Percentiles rank a stretch among this genome's conserved stretches.
These are phyloP conservation scores for Cryphonectria carpinicola DNA, from an alignment of 2,329 filamentous ascomycete species.

Conservation along the genomic window DNA sequence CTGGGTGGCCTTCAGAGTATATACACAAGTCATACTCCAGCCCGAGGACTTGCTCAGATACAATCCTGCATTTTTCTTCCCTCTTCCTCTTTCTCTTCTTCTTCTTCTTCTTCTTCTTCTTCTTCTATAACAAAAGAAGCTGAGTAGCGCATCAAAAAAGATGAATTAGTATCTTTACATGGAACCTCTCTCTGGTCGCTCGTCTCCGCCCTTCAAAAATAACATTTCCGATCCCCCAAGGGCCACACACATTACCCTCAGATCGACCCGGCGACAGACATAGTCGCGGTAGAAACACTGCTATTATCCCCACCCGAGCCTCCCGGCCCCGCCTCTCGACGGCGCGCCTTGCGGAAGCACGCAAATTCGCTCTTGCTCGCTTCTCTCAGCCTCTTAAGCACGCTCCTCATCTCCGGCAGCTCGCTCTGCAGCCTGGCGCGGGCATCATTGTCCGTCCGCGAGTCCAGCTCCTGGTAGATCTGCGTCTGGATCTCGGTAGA, in stretches of 20 bases:
- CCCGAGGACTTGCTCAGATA: neutral
- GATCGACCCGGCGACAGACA: conserved; percentile 23
- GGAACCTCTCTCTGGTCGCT: neutral
- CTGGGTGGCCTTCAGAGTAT: too few relatives aligned
- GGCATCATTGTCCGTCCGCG: conserved; percentile 85
- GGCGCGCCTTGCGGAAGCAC: conserved; percentile 73
- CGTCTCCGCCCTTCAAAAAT: too few relatives aligned
- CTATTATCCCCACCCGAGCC: conserved; percentile 15
- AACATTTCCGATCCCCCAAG: too few relatives aligned
- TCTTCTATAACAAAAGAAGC: neutral
- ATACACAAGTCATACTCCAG: too few relatives aligned
- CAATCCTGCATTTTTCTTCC: too few relatives aligned
- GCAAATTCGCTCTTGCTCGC: conserved; percentile 83
- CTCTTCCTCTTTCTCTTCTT: too few relatives aligned
- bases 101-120: too few relatives aligned
- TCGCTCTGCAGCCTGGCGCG: conserved; percentile 80
- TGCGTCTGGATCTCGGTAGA: conserved; percentile 82
- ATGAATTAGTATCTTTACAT: neutral
- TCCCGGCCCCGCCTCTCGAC: conserved; percentile 18
- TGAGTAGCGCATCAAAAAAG: neutral
- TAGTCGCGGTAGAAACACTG: conserved; percentile 19
- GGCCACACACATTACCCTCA: neutral
- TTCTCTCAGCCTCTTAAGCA: conserved; percentile 83
- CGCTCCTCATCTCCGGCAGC: conserved; percentile 83
- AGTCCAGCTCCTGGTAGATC: conserved; percentile 90